Evolutionary conservation across 441 rosid genomes (phyloP), one percentile per base, ranked within the genome.

Genomic region (Jatropha multifida): DNA sequence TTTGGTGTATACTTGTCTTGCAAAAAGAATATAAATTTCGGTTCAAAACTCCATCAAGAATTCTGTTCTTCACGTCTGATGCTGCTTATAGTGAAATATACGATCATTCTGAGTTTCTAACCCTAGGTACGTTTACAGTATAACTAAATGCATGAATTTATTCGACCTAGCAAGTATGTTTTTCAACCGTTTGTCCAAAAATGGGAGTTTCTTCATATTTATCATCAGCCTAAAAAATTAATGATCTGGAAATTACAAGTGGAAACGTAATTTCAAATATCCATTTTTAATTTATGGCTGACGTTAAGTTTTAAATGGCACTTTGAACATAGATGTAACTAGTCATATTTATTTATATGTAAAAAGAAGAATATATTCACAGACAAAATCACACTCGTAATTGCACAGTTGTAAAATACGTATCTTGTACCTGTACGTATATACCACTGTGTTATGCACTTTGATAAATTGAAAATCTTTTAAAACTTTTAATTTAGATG

Each of bases 391-490:
- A 26, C 20, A 72, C 4, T 59, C 32, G 23, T 23, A 23, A 23
- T 23, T 23, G 23, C 23, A 0, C 23, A 23, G 23, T 23, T 23
- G 23, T 23, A 23, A 23, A 23, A 23, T 23, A 23, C 23, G 23
- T 23, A 23, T 23, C 23, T 23, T 23, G 23, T 23, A 23, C 23
- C 23, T 0, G 23, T 23, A 23, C 23, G 23, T 23, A 23, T 23
- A 23, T 23, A 23, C 78, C 83, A 81, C 74, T 23, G 56, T 81
- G 78, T 27, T 37, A 59, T 60, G 76, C 79, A 81, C 68, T 74
- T 44, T 4, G 14, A 12, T 52, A 3, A 52, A 52, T n/a, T 13
- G 4, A 52, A 52, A 52, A 52, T 52, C 7, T 48, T 48, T 48
- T 1, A 48, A 48, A 54, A 17, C 1, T 2, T 48, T 11, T 48